phyloP scores from a whole-genome alignment of 2,329 filamentous ascomycete genomes.

The Aspergillus alliaceus region DNA sequence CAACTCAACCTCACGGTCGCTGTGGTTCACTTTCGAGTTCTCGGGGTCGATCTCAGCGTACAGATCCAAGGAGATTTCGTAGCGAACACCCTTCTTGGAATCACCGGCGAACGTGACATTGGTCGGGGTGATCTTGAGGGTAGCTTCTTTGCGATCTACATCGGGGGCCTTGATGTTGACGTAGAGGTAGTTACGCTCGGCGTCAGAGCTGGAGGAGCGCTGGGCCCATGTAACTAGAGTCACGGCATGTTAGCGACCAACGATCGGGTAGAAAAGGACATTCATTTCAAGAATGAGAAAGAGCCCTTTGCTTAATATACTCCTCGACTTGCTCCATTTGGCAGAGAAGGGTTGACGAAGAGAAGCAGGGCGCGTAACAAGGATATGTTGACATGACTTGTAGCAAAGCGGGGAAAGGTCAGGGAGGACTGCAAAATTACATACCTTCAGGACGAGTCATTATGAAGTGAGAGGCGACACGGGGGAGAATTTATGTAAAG shows the following conservation, averaged over 20 bases:
- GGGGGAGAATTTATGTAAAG: conserved; percentile 7
- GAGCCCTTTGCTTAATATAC: not conserved
- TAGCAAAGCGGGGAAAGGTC: conserved; percentile 30
- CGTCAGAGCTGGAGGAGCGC: conserved; percentile 78
- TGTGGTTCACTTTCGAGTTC: conserved; percentile 85
- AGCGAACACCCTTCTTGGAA: conserved; percentile 83
- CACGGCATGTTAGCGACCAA: conserved; percentile 6
- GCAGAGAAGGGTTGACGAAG: not conserved
- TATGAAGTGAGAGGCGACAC: conserved; percentile 5
- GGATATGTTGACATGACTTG: conserved; percentile 5
- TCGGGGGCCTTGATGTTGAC: conserved; percentile 88
- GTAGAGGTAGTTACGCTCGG: conserved; percentile 91
- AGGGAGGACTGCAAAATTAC: conserved; percentile 25
- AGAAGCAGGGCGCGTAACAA: not conserved
- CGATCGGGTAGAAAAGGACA: not conserved
- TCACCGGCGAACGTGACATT: conserved; percentile 78
- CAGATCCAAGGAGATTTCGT: conserved; percentile 83
- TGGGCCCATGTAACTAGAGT: conserved; percentile 90
- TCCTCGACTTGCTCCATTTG: not conserved
- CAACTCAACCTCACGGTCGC: conserved; percentile 80
- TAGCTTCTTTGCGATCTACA: conserved; percentile 70
- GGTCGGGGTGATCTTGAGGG: conserved; percentile 79
- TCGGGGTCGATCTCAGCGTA: conserved; percentile 86
- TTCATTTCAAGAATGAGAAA: not conserved
- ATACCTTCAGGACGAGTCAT: conserved; percentile 48